phyloP scores from a whole-genome alignment of 1,139 yeast genomes.

The Magnusiomyces magnusii region DNA sequence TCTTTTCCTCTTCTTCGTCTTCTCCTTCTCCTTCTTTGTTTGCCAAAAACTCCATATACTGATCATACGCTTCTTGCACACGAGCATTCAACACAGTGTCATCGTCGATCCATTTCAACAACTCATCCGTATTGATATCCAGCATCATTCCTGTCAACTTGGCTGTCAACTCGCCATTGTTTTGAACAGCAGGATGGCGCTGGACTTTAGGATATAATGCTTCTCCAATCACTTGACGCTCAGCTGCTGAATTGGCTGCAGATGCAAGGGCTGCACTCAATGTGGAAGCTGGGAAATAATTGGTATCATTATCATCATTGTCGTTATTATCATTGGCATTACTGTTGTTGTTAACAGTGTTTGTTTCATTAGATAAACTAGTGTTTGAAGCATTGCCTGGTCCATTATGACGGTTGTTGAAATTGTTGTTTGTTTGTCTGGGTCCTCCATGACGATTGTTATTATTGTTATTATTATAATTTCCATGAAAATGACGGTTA shows the following conservation, averaged over 20 bases:
- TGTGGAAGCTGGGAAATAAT: neutral
- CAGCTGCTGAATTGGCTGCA: constrained; percentile 47
- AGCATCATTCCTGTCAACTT: constrained; percentile 94
- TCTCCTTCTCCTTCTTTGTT: constrained; percentile 1
- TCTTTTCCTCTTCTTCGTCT: neutral
- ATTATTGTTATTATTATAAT: neutral
- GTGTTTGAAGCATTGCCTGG: neutral
- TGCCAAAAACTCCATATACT: constrained; percentile 55
- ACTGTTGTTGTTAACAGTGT: neutral
- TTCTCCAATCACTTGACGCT: constrained; percentile 88
- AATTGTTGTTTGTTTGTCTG: neutral
- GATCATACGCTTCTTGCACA: constrained; percentile 85
- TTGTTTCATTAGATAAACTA: neutral
- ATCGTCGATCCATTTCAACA: constrained; percentile 76
- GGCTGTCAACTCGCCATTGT: constrained; percentile 85
- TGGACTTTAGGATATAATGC: constrained; percentile 83
- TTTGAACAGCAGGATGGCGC: constrained; percentile 65
- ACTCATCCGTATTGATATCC: constrained; percentile 80
- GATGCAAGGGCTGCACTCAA: constrained; percentile 5
- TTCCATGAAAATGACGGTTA: neutral
- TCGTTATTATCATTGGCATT: neutral
- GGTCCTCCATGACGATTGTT: neutral
- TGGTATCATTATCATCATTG: neutral
- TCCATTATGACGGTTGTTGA: neutral
- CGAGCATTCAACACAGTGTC: constrained; percentile 67